Base-by-base conservation (phyloP, 1,284 basidiomycete species). In the Mycosarcoma maydis region DNA sequence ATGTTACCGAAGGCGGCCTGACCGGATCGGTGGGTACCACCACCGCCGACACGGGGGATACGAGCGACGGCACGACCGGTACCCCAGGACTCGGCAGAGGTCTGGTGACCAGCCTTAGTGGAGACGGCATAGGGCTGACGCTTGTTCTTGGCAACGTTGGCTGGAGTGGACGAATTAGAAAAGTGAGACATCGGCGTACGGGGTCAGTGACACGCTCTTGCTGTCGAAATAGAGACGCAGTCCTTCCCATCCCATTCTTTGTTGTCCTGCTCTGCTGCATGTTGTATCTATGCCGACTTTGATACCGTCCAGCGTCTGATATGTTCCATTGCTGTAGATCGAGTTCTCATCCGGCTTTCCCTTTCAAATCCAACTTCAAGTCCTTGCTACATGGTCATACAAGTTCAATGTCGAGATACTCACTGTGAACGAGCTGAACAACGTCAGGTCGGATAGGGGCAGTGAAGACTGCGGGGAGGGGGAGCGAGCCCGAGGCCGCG, bases 21-120 rank as follows among this genome's bases (percentile, higher is more conserved):
- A 70, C 95, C 95, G 68, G 95, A 95, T 80, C 96, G 92, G 87
- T 95, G 92, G 76, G 96, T 98, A 86, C 95, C 96, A 84, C 92
- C 91, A 85, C 96, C 95, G 83, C 93, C 93, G 73, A 98, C 95
- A 92, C 96, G 95, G 85, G 96, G 96, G 84, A 98, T 98, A 95
- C 95, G 95, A 44, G 95, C 96, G 75, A 99, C 95, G 80, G 96
- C 96, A 86, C 96, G 94, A 90, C 95, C 95, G 78, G 95, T 99
- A 86, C 95, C 95, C 95, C 95, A 99, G 48, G 96, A 98, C 85
- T 95, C 93, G 73, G 95, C 95, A 72, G 90, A 92, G 80, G 96
- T 98, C 86, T 99, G 95, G 87, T 98, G 93, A 82, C 96, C 96
- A 73, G 96, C 96, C 86, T 97, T 96, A 86, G 91, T 90, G 84